Conservation (phyloP, 2,329 filamentous ascomycete genomes). For the Claviceps sorghi region DNA sequence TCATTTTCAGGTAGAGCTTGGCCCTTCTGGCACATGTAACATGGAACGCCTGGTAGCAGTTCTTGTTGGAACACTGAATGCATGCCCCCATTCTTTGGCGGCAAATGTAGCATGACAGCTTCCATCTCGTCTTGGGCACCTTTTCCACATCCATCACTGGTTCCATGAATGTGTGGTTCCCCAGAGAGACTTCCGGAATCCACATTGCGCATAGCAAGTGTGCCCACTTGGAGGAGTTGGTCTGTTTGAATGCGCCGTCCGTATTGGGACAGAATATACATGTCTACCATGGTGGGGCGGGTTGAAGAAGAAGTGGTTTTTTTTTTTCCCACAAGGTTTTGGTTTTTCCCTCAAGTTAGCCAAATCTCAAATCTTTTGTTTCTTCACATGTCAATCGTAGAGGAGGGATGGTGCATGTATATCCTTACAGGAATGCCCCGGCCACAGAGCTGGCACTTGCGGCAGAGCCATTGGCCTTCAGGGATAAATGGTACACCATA, state of each 20-base stretch:
- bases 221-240: conserved; percentile 89
- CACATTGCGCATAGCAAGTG: conserved; percentile 94
- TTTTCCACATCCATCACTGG: conserved; percentile 97
- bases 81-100: conserved; percentile 95
- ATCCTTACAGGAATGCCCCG: conserved; percentile 63
- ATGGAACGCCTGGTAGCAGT: conserved; percentile 93
- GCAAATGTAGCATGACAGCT: conserved; percentile 88
- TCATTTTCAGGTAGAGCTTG: conserved; percentile 88
- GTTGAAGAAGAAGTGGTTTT: not conserved
- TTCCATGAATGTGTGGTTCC: conserved; percentile 95
- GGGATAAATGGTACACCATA: conserved; percentile 98
- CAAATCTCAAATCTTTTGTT: not conserved
- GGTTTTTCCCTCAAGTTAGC: no score
- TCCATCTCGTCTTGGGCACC: conserved; percentile 89
- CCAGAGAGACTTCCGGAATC: conserved; percentile 93
- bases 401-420: not conserved
- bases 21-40: conserved; percentile 87
- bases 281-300: conserved; percentile 34
- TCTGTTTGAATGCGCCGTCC: conserved; percentile 96
- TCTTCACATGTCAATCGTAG: not conserved
- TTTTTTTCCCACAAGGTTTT: no score
- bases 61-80: conserved; percentile 96
- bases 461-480: conserved; percentile 94
- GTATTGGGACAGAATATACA: conserved; percentile 98
- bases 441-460: conserved; percentile 91